Conservation (phyloP, 345 rosid genomes). For the Orychophragmus violaceus region DNA sequence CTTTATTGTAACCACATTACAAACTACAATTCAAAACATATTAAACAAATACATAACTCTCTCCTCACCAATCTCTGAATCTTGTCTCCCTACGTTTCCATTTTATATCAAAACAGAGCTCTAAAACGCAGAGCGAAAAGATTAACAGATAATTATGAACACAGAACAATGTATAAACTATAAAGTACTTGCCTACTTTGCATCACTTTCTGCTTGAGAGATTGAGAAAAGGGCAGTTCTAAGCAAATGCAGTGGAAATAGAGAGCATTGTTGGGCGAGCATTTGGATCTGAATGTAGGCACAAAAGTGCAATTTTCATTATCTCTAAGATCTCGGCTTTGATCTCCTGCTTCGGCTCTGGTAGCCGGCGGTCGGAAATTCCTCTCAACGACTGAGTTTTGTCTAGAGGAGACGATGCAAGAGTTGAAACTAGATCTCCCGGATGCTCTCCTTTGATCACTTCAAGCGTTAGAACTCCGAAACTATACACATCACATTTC, state of each 20-base stretch:
- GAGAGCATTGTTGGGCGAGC: constrained; percentile 35
- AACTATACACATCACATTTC: constrained; percentile 42
- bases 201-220: not conserved
- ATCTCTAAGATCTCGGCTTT: not conserved
- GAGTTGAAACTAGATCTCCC: constrained; percentile 24
- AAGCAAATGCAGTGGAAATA: constrained; percentile 26
- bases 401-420: not conserved
- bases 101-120: too few relatives aligned
- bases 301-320: constrained; percentile 17
- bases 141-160: not conserved
- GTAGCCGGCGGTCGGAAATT: constrained; percentile 10
- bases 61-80: too few relatives aligned
- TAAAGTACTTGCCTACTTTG: not conserved
- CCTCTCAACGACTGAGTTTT: not conserved
- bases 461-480: constrained; percentile 38
- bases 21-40: too few relatives aligned
- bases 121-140: too few relatives aligned
- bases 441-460: constrained; percentile 37
- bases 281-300: constrained; percentile 28
- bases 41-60: too few relatives aligned
- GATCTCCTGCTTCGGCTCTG: not conserved
- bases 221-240: not conserved
- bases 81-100: too few relatives aligned
- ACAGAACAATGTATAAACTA: not conserved
- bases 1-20: too few relatives aligned